Conservation (phyloP, 2,329 filamentous ascomycete species). For the Cucurbitaria berberidis region DNA sequence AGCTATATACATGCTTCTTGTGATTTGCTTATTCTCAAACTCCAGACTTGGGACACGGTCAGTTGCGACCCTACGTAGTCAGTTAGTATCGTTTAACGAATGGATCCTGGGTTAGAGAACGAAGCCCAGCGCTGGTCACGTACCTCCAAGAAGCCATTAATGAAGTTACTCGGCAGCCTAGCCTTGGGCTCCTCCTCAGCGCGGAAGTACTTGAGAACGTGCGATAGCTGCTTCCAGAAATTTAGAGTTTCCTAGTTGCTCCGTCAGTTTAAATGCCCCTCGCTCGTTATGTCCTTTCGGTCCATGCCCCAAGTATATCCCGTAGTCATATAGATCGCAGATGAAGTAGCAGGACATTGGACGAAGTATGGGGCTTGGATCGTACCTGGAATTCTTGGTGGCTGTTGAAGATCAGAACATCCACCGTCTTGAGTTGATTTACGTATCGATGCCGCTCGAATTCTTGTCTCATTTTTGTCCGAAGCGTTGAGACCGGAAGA, state of each 20-base stretch:
- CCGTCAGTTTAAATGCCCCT: background rate
- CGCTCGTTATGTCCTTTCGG: background rate
- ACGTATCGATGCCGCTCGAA: conserved; percentile 96
- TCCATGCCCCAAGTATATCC: background rate
- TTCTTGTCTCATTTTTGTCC: conserved; percentile 93
- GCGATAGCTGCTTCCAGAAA: conserved; percentile 97
- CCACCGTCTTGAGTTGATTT: conserved; percentile 84
- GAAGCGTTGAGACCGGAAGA: conserved; percentile 83
- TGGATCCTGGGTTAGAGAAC: background rate
- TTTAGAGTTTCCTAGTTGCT: conserved; percentile 86
- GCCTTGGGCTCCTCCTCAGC: conserved; percentile 79
- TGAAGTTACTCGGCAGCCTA: conserved; percentile 85
- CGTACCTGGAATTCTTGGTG: conserved; percentile 91
- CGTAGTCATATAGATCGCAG: background rate
- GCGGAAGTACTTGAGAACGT: conserved; percentile 97
- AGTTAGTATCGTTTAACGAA: background rate
- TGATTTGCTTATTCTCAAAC: conserved; percentile 14
- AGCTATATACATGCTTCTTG: conserved; percentile 41
- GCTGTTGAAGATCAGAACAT: conserved; percentile 89
- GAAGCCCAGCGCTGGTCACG: conserved; percentile 32
- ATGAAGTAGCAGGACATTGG: background rate
- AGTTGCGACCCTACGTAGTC: background rate
- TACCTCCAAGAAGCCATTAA: conserved; percentile 94
- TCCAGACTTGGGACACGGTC: conserved; percentile 9
- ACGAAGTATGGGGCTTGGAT: background rate